A percentile compares a stretch with the other conserved stretches of the same genome.
phyloP scores from a whole-genome alignment of 345 rosid genomes.

The Moringa oleifera region DNA sequence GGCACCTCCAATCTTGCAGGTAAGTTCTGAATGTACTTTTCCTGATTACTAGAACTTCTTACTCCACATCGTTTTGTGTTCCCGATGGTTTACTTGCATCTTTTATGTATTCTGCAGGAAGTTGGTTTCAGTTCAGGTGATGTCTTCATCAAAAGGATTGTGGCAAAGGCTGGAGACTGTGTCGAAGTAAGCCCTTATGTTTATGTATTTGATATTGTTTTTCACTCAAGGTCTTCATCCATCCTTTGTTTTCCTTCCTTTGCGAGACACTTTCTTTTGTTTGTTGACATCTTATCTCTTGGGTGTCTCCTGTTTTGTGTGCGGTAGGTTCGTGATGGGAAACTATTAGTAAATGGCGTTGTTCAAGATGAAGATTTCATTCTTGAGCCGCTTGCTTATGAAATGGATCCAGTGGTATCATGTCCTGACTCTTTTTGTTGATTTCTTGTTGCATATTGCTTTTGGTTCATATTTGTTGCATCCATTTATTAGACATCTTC shows the following conservation, averaged over 20 bases:
- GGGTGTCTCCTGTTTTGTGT: constrained; percentile 5
- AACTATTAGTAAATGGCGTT: constrained; percentile 61
- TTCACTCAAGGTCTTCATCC: constrained; percentile 11
- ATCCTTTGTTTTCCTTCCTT: background rate
- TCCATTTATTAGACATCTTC: background rate
- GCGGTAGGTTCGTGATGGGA: constrained; percentile 60
- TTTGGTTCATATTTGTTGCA: background rate
- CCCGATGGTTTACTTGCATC: constrained; percentile 9
- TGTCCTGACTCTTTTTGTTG: background rate
- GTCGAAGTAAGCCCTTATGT: constrained; percentile 64
- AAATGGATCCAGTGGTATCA: constrained; percentile 63
- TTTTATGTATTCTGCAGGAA: constrained; percentile 41
- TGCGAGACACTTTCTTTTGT: background rate
- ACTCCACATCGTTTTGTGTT: background rate
- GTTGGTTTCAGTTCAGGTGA: constrained; percentile 53
- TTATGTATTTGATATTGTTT: constrained; percentile 17
- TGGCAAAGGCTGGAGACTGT: constrained; percentile 81
- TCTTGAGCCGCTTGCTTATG: constrained; percentile 66
- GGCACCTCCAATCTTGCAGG: constrained; percentile 83
- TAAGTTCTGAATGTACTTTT: constrained; percentile 8
- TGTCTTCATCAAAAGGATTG: constrained; percentile 85
- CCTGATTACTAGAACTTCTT: background rate
- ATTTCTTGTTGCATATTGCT: background rate
- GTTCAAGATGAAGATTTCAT: constrained; percentile 63
- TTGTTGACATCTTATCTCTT: background rate